Base-by-base conservation (phyloP, 2,329 filamentous ascomycete species). In the Sporothrix curviconia region DNA sequence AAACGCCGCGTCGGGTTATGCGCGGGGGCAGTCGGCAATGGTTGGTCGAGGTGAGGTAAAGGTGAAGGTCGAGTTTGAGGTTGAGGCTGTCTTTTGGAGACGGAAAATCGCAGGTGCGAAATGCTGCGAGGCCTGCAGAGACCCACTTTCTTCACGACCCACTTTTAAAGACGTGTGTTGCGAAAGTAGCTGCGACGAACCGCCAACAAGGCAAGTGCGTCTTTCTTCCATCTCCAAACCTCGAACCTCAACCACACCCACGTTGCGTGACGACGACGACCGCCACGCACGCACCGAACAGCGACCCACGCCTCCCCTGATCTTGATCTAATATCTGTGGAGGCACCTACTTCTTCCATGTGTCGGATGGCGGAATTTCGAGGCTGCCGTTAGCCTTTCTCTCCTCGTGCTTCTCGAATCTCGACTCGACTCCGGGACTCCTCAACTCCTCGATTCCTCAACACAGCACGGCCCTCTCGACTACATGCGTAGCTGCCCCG, bases 91-190 rank as follows among this genome's bases (percentile, higher is more conserved):
- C n/a, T n/a, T n/a, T n/a, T n/a, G n/a, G n/a, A n/a, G n/a, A n/a
- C n/a, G n/a, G n/a, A n/a, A n/a, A n/a, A n/a, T n/a, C n/a, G n/a
- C n/a, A n/a, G n/a, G n/a, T n/a, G n/a, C n/a, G n/a, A n/a, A n/a
- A n/a, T n/a, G n/a, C n/a, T n/a, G n/a, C n/a, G n/a, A 37, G 32
- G 32, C 12, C 46, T 34, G 24, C 47, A 12, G 22, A 14, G 49
- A 51, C 49, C 49, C 49, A 51, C 49, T 51, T 39, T 25, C 19
- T 32, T 9, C n/a, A 12, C 4, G 12, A 39, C 49, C 49, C 40
- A 47, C 8, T 47, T 34, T 47, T 47, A 47, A n/a, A n/a, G n/a
- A n/a, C n/a, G n/a, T 30, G 44, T 50, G 46, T 37, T 36, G 46
- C 32, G 14, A 9, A 12, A n/a, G n/a, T n/a, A n/a, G n/a, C n/a